Conservation (phyloP, 164 flowering plant species). For the Tetracentron sinense region DNA sequence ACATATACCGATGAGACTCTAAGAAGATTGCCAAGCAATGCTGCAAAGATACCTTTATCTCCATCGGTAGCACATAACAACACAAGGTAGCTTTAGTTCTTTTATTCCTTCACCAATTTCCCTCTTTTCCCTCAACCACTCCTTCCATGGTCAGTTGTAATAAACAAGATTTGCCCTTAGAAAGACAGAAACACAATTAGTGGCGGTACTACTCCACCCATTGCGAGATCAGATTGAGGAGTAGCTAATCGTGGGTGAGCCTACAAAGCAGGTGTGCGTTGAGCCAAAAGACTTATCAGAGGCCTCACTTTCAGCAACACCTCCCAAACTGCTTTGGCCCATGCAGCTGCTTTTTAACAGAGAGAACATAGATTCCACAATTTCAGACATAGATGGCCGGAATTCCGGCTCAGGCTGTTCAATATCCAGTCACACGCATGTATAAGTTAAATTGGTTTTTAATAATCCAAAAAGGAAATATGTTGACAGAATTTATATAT, state of each 20-base stretch:
- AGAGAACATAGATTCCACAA: slow-evolving; percentile 42
- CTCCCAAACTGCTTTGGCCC: slow-evolving; percentile 11
- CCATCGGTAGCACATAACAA: no score
- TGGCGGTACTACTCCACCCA: not conserved
- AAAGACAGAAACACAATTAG: no score
- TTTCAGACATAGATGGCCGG: slow-evolving; percentile 60
- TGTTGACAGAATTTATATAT: not conserved
- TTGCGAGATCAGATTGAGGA: slow-evolving; percentile 20
- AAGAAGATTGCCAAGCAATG: no score
- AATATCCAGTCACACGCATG: slow-evolving; percentile 6
- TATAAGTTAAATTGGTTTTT: not conserved
- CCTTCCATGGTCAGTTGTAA: no score
- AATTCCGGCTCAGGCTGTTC: slow-evolving; percentile 68
- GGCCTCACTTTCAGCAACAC: slow-evolving; percentile 27
- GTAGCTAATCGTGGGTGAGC: slow-evolving; percentile 48
- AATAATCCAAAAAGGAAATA: not conserved
- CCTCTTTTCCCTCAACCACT: no score
- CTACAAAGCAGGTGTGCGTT: slow-evolving; percentile 38
- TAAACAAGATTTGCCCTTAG: no score
- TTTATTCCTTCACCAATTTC: no score
- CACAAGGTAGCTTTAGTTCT: no score
- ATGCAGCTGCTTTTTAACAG: slow-evolving; percentile 26
- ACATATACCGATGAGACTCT: no score
- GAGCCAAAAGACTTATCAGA: slow-evolving; percentile 57
- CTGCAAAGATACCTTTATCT: no score